Evolutionary conservation across 805 yeast genomes (phyloP), one percentile per base, ranked within the genome.

Genomic region (Isabelozyma rhagii): DNA sequence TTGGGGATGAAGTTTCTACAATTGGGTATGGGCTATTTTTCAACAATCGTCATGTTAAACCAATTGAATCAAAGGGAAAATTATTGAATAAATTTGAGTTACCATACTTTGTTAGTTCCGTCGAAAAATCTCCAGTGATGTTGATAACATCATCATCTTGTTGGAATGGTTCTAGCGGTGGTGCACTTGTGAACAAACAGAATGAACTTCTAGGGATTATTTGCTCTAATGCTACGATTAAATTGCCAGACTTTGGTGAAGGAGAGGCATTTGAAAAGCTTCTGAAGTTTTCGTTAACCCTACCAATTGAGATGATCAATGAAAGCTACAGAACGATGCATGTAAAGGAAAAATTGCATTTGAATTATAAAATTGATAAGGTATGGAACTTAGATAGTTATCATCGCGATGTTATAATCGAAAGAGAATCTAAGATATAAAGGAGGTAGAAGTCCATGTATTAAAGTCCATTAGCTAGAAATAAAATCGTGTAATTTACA

Each of bases 121-220:
- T 7, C 46, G 46, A 3, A 15, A 11, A 43, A 28, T 25, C 40
- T 49, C 25, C 60, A 5, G 18, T 17, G 6, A 50, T 75, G 49
- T 55, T 74, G 2, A 56, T 75, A 0, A 60, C 76, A 0, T 71
- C 80, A 0, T 63, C 78, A 0, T 63, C 75, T 8, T 77, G 80
- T 55, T 78, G 81, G 81, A 72, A 76, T 47, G 82, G 82, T 1
- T 76, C 81, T 4, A 72, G 79, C 1, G 82, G 82, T 0, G 81
- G 81, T 0, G 80, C 77, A 0, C 56, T 77, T 3, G 67, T 74
- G 41, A 28, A 41, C 2, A 38, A 49, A 1, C 44, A 55, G 14
- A 60, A 57, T n/a, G 52, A 60, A 11, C 54, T 77, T 9, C 46
- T 73, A 7, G 82, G 80, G 0, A 50, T 77, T 5, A 71, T 77